Evolutionary conservation across 2,329 filamentous ascomycete genomes (phyloP), one percentile per base, ranked within the genome.

Genomic region (Colletotrichum chlorophyti): DNA sequence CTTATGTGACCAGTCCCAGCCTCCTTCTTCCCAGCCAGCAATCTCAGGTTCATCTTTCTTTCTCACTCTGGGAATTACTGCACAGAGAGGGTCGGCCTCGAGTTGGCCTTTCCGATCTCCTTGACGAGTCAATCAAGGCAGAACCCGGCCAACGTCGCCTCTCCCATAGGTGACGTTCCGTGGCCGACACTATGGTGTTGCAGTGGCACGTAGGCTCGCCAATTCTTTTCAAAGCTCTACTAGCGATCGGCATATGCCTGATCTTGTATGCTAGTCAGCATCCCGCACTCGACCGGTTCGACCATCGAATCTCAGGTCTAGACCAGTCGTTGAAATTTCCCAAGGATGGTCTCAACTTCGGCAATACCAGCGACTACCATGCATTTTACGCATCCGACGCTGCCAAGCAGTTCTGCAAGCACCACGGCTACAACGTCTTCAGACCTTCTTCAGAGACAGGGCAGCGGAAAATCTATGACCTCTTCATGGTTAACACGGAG

Each of bases 401-500:
- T 6, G 69, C 70, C 17, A 65, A 46, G 21, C 62, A 65, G 2
- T 67, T 73, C 27, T 75, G 72, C 60, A 62, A 63, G 6, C 64
- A 70, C 12, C 72, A 74, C 31, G 71, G 70, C 27, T 74, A 72
- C 54, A 52, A 63, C 4, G 63, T 69, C 53, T 73, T 72, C 32
- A 46, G 58, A 14, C 68, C 71, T 2, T 42, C 35, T 31, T 53
- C 66, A 21, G 38, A 47, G 6, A 55, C 63, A 6, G 65, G 66
- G 32, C 45, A 66, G 40, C 77, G 83, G 35, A 84, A 83, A 66
- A 73, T 86, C 23, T 86, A 85, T 67, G 86, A 89, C 66, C 74
- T 89, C 1, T 77, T 87, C 66, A 81, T 88, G 76, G 72, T 88
- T 63, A 87, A 85, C 63, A 81, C 77, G 5, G 86, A 89, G 71